phyloP scores from a whole-genome alignment of 2,329 filamentous ascomycete genomes.

The Didymella glomerata region DNA sequence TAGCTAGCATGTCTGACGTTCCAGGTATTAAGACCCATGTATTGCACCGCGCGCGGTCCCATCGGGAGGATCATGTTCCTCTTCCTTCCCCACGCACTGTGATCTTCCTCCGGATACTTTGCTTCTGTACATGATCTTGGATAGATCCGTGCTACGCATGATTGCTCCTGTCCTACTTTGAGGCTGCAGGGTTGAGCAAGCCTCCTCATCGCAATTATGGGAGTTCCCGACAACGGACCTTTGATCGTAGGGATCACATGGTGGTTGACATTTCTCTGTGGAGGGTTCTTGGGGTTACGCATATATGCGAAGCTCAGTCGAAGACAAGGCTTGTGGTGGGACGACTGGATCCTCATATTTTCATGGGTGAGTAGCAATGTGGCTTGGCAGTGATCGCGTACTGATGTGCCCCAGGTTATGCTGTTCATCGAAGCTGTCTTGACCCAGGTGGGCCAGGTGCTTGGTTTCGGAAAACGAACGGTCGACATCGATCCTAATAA shows the following conservation, averaged over 20 bases:
- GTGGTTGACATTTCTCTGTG: conserved; percentile 34
- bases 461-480: conserved; percentile 39
- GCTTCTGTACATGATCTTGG: conserved; percentile 6
- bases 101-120: conserved; percentile 2
- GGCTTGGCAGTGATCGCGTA: neutral
- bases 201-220: conserved; percentile 11
- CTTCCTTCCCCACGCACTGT: conserved; percentile 12
- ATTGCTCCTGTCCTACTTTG: neutral
- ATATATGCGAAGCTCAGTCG: conserved; percentile 41
- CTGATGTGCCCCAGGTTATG: conserved; percentile 28
- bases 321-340: conserved; percentile 41
- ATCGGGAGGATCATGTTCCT: conserved; percentile 19
- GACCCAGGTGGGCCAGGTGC: conserved; percentile 30
- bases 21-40: conserved; percentile 17
- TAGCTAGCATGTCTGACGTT: conserved; percentile 4
- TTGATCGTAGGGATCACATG: conserved; percentile 39
- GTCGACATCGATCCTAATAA: conserved; percentile 29
- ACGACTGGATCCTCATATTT: conserved; percentile 39
- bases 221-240: conserved; percentile 33
- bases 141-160: conserved; percentile 12
- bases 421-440: conserved; percentile 32
- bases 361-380: conserved; percentile 32
- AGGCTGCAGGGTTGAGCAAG: conserved; percentile 9
- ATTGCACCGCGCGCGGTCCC: conserved; percentile 8
- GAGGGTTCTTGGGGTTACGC: conserved; percentile 33